Base-by-base conservation (phyloP, 441 rosid genomes). In the Euphorbia schlechtendalii region DNA sequence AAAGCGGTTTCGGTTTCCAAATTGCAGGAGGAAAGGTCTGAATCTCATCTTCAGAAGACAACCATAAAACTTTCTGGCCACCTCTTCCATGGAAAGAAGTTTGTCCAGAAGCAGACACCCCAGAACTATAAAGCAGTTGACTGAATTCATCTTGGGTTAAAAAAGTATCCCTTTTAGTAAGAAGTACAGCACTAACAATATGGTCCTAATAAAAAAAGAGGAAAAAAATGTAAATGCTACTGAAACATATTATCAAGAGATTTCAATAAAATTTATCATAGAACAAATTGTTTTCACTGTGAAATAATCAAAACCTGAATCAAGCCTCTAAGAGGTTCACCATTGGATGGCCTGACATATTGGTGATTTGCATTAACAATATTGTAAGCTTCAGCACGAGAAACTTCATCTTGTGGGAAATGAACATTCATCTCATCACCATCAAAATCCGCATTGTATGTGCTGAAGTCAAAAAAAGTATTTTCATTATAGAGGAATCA, bases 361-460 rank as follows among this genome's bases (percentile, higher is more conserved):
- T 95, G 99, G 71, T 95, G 87, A 75, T 95, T 95, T 70, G 99
- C 99, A 82, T 95, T 92, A 32, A 92, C 99, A 71, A 95, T 88
- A 81, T 92, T 89, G 83, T 92, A 95, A n/a, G 86, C 99, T 84
- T 95, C 99, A 58, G 99, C 90, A 61, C 99, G 98, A 72, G 98
- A 92, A 74, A 95, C 81, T 76, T 95, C 97, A 84, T 95, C 99
- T 92, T 95, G 99, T 56, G 99, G 98, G 63, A 95, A 92, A 84
- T 95, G 99, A 71, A 95, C 98, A 82, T 95, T 95, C 96, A 95
- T 95, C 83, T 95, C 99, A 83, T 95, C 99, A 66, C 99, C 99
- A 70, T 95, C 99, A 86, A 95, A 95, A 78, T 95, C 99, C 70
- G 99, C 99, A 80, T 95, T 95, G 81, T 95, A 95, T 30, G 99